Evolutionary conservation across 2,329 filamentous ascomycete genomes (phyloP), one percentile per base, ranked within the genome.

Genomic region (Thyridium curvatum): DNA sequence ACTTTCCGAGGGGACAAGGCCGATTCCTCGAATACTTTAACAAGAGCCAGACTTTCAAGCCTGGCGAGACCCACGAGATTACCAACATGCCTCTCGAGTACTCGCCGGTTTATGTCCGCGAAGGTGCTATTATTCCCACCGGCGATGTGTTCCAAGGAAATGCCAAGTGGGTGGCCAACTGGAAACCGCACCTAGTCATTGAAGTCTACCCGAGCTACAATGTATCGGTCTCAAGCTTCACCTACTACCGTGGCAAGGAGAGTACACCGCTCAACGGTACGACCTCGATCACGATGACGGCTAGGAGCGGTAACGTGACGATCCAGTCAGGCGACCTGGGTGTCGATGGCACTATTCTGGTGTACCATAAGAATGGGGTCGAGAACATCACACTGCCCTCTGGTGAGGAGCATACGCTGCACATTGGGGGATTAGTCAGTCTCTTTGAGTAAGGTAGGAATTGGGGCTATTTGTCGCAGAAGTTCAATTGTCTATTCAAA

Each of bases 61-160:
- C 43, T 10, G 50, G 49, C 6, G 49, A 48, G 10, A 46, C 40
- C 17, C 34, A 37, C 30, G 14, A 32, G 13, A 12, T 43, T 12
- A n/a, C 30, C 6, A n/a, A 30, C 40, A 41, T 55, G 3, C 45
- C 45, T 12, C 34, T 55, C 3, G 44, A 52, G 16, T 44, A 48
- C n/a, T 42, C 51, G 8, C 59, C 59, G 5, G 56, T 58, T 1
- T 61, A 56, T 36, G 50, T 61, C 3, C 49, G 40, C 12, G 55
- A 55, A 28, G 59, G 59, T 18, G 52, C 58, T 8, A 56, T 61
- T 17, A 46, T 62, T 12, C 50, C 51, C 3, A 48, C 50, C 3
- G 59, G 57, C 5, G 58, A 61, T 39, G 47, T 61, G 17, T 52
- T 43, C 34, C 51, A 56, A 41, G 58, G 53, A 3, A 61, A 61